Percentiles rank a stretch among this genome's conserved stretches.
Conservation (phyloP, 2,329 filamentous ascomycete genomes). For the Trichophyton mentagrophytes region DNA sequence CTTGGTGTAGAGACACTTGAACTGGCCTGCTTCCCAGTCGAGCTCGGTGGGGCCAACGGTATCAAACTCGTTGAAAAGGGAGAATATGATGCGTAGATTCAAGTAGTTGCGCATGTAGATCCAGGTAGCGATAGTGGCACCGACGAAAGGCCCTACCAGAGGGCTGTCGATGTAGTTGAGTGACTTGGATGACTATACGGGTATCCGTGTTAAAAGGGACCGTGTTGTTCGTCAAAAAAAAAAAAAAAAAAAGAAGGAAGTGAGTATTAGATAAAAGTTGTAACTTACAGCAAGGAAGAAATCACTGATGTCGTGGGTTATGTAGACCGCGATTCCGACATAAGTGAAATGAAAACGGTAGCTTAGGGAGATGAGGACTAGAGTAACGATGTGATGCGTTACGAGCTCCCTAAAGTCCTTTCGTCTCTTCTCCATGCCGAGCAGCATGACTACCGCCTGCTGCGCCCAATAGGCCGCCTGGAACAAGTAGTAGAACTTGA, state of each 20-base stretch:
- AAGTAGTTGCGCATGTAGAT: constrained; percentile 75
- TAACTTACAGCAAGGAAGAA: constrained; percentile 78
- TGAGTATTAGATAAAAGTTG: background rate
- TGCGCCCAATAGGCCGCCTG: constrained; percentile 93
- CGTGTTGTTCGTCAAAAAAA: background rate
- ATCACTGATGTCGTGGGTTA: constrained; percentile 86
- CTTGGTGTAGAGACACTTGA: constrained; percentile 38
- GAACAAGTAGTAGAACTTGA: constrained; percentile 95
- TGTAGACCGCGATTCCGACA: constrained; percentile 85
- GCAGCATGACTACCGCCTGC: constrained; percentile 77
- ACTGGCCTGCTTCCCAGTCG: constrained; percentile 38
- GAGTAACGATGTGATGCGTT: constrained; percentile 77
- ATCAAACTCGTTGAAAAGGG: constrained; percentile 35
- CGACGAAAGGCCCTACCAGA: constrained; percentile 73
- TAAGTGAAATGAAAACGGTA: constrained; percentile 97
- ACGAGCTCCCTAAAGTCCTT: constrained; percentile 95
- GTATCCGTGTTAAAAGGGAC: background rate
- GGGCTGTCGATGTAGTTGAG: constrained; percentile 78
- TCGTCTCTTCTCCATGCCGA: constrained; percentile 81
- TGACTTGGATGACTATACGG: constrained; percentile 63
- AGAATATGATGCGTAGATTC: constrained; percentile 37
- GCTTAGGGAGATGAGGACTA: constrained; percentile 69
- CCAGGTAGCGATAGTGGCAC: constrained; percentile 69
- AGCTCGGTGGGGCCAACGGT: constrained; percentile 37
- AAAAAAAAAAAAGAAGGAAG: background rate